A percentile compares a stretch with the other conserved stretches of the same genome.
Evolutionary conservation across 345 rosid genomes (phyloP).

Genomic region (Arabidopsis suecica): DNA sequence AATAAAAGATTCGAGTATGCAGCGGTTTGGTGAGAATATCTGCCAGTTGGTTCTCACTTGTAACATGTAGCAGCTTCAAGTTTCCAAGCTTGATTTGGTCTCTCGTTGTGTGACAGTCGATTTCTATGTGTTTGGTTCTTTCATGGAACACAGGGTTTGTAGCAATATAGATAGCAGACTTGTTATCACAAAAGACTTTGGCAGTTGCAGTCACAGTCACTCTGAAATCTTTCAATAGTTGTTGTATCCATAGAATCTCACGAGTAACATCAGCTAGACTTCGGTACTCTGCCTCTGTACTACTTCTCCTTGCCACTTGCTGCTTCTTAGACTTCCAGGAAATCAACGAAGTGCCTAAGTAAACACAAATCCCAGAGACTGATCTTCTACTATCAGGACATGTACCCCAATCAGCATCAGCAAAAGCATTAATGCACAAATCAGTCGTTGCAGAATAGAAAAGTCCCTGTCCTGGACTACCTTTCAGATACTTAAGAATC

Average conservation of each 20-base stretch:
- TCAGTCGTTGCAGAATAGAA: not conserved
- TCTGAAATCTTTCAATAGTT: not conserved
- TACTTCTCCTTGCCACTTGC: not conserved
- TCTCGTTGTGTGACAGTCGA: not conserved
- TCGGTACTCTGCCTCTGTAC: not conserved
- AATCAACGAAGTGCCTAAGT: not conserved
- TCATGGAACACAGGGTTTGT: not conserved
- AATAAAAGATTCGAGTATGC: not conserved
- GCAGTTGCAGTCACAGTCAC: fast-evolving
- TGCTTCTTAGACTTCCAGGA: not conserved
- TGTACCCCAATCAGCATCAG: not conserved
- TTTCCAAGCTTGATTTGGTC: not conserved
- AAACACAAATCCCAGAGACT: not conserved
- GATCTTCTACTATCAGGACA: not conserved
- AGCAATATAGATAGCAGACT: not conserved
- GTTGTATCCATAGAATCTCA: not conserved
- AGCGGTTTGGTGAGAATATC: not conserved
- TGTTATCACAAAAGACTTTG: not conserved
- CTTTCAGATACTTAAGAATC: not conserved
- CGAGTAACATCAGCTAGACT: not conserved
- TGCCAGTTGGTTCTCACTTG: not conserved
- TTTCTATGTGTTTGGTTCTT: not conserved
- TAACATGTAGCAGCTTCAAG: not conserved
- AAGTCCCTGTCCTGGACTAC: not conserved
- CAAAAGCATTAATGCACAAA: not conserved